phyloP scores from a whole-genome alignment of 2,329 filamentous ascomycete species.

The Salinomyces thailandicus region DNA sequence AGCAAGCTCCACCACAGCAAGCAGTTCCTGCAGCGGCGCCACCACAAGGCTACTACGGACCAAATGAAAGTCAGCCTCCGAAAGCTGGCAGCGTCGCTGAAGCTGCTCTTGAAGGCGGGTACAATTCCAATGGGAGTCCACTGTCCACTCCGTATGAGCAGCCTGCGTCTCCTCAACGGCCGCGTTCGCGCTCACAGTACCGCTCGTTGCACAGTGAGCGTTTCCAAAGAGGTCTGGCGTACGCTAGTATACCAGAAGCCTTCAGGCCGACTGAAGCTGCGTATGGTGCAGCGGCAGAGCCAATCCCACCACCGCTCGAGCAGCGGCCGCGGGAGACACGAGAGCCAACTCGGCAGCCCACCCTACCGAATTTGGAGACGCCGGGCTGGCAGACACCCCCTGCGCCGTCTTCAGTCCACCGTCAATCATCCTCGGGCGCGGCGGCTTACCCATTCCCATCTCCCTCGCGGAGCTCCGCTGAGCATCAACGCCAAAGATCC shows the following conservation, averaged over 20 bases:
- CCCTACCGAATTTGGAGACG: not conserved
- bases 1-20: not conserved
- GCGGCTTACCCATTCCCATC: too few species aligned
- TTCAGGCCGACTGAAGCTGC: conserved; percentile 15
- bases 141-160: not conserved
- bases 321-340: not conserved
- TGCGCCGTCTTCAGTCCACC: not conserved
- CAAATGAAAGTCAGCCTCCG: conserved; percentile 2
- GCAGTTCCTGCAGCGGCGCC: conserved; percentile 5
- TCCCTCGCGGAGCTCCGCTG: too few species aligned
- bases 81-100: not conserved
- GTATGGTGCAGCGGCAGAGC: conserved; percentile 10
- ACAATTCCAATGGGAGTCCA: not conserved
- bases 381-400: not conserved
- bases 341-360: conserved; percentile 6
- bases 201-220: conserved; percentile 16
- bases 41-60: conserved; percentile 17
- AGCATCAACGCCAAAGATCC: not conserved
- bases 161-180: not conserved
- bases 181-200: conserved; percentile 5
- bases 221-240: conserved; percentile 4
- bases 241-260: conserved; percentile 15
- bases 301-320: conserved; percentile 13
- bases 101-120: conserved; percentile 1
- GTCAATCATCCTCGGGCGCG: too few species aligned